Base-by-base conservation (phyloP, 2,329 filamentous ascomycete genomes). In the Fusarium sp. region DNA sequence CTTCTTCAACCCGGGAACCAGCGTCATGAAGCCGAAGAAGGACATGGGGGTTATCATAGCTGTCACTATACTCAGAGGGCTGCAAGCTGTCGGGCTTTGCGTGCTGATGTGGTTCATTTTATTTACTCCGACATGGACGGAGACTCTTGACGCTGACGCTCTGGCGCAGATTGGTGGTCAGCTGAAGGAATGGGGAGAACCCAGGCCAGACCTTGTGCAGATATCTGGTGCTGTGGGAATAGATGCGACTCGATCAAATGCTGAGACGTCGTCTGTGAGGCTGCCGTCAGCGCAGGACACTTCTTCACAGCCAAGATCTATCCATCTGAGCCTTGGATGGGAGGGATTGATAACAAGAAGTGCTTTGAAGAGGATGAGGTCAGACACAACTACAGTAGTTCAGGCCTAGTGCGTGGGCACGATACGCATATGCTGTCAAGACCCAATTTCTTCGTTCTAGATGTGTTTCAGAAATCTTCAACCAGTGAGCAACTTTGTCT, bases 121-220 rank as follows among this genome's bases (percentile, higher is more conserved):
- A 5, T 41, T 35, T 26, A 24, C 13, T 2, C 70, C 62, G 6
- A 65, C 46, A 16, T 73, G 62, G 57, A 71, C 59, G 2, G 11
- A n/a, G 3, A 33, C 31, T 13, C 44, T 73, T 8, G 57, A 70
- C 23, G 65, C 68, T 0, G 58, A 70, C n/a, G 29, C 59, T 5
- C 8, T 71, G n/a, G 31, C 39, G 5, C 48, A 56, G 18, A 56
- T 63, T 2, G 59, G 52, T 2, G 46, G 44, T 2, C 57, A 66
- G 11, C 37, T 69, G 12, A 50, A 57, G 31, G 64, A 69, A 26
- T 61, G 31, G 41, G 56, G 44, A 15, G 43, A 66, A 33, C 31
- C 44, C 1, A 60, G 56, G 3, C 20, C 55, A 3, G 26, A 39
- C 0, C 37, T 54, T 10, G 18, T 2, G 6, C 23, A 47, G 5